Conservation (phyloP, 2,329 filamentous ascomycete species). For the Blastomyces parvus region DNA sequence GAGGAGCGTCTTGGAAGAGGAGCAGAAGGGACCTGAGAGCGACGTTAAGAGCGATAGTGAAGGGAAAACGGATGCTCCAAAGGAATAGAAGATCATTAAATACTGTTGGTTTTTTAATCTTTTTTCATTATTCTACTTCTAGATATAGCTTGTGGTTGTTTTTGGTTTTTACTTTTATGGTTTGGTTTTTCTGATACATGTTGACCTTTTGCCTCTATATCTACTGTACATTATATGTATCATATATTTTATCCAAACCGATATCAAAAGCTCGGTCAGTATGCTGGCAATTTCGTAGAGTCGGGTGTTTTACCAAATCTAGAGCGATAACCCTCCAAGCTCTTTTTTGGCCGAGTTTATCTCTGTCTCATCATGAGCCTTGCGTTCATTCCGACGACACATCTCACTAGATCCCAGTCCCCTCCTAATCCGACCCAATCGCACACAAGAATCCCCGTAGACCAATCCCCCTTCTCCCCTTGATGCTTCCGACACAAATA, state of each 20-base stretch:
- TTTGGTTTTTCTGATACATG: background rate
- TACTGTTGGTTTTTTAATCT: background rate
- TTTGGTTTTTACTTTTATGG: background rate
- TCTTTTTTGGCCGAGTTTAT: constrained; percentile 5
- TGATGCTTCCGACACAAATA: constrained; percentile 49
- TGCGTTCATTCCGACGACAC: constrained; percentile 86
- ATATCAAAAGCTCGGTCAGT: background rate
- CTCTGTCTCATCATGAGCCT: constrained; percentile 37
- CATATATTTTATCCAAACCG: constrained; percentile 10
- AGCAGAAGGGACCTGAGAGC: constrained; percentile 35
- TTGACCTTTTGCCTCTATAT: background rate
- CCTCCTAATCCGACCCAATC: constrained; percentile 84
- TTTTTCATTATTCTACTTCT: background rate
- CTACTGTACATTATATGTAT: constrained; percentile 11
- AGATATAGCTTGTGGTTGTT: background rate
- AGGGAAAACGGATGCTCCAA: constrained; percentile 6
- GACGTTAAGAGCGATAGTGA: constrained; percentile 15
- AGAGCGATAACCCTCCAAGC: background rate
- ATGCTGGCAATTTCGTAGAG: background rate
- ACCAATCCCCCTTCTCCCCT: constrained; percentile 54
- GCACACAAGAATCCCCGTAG: constrained; percentile 79
- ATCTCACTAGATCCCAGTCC: constrained; percentile 82
- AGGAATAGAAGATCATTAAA: constrained; percentile 3
- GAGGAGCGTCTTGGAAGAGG: constrained; percentile 70
- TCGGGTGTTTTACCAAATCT: background rate